phyloP scores from a whole-genome alignment of 768 basidiomycete species.

The Suillus tomentosus region DNA sequence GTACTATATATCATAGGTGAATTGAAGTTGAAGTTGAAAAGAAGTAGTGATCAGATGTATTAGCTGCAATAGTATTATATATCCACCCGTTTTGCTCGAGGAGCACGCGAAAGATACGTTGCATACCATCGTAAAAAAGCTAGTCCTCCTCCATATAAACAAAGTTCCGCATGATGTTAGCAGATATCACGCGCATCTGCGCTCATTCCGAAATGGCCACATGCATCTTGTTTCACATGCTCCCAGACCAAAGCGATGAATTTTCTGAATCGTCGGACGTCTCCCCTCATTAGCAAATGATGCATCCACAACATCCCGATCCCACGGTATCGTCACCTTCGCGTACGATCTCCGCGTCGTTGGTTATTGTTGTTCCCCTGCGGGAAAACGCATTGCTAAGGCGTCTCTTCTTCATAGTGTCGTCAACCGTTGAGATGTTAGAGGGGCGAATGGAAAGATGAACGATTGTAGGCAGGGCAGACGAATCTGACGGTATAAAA shows the following conservation, averaged over 20 bases:
- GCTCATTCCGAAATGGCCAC: neutral
- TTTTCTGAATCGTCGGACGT: neutral
- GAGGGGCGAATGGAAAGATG: slow-evolving; percentile 73
- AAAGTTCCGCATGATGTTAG: neutral
- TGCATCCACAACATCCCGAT: slow-evolving; percentile 39
- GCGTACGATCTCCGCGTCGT: slow-evolving; percentile 15
- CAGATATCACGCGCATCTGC: too few relatives aligned
- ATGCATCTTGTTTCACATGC: neutral
- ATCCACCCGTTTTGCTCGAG: slow-evolving; percentile 1
- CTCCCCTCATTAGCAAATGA: slow-evolving; percentile 35
- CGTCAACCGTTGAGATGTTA: slow-evolving; percentile 50
- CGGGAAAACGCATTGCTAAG: slow-evolving; percentile 31
- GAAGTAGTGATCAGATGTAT: slow-evolving; percentile 1
- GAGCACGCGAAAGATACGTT: neutral
- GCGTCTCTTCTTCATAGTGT: slow-evolving; percentile 52
- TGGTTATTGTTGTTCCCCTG: slow-evolving; percentile 14
- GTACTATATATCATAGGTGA: neutral
- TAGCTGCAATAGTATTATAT: slow-evolving; percentile 7
- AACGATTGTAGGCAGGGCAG: slow-evolving; percentile 58
- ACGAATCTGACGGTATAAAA: slow-evolving; percentile 31
- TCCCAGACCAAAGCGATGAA: neutral
- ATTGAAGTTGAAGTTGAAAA: neutral
- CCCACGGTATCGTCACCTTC: slow-evolving; percentile 24
- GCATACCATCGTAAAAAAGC: slow-evolving; percentile 4
- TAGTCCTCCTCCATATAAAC: slow-evolving; percentile 4